Evolutionary conservation across 768 basidiomycete genomes (phyloP).

Genomic region (Russula lepida): DNA sequence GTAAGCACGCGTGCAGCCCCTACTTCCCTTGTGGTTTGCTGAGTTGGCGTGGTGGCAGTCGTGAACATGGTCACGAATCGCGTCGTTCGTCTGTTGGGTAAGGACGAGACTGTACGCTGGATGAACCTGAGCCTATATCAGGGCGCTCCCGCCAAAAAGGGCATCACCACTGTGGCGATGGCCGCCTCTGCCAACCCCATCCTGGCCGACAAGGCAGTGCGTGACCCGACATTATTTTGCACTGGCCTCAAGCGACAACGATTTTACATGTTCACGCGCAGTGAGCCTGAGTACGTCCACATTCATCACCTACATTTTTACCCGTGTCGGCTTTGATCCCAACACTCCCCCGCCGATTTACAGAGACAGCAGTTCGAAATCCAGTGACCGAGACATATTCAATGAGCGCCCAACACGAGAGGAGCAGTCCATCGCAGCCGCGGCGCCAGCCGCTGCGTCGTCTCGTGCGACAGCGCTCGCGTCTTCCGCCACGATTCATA

Average conservation of each 20-base stretch:
- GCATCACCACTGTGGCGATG: slow-evolving; percentile 83
- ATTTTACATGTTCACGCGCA: slow-evolving; percentile 91
- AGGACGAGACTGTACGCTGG: slow-evolving; percentile 90
- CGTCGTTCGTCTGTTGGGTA: slow-evolving; percentile 79
- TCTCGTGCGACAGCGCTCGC: slow-evolving; percentile 64
- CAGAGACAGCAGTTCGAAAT: slow-evolving; percentile 63
- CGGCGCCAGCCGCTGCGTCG: slow-evolving; percentile 40
- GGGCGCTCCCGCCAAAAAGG: slow-evolving; percentile 85
- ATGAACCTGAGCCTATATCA: slow-evolving; percentile 86
- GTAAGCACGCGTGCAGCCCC: slow-evolving; percentile 32
- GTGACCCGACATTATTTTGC: slow-evolving; percentile 89
- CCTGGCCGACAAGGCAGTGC: slow-evolving; percentile 69
- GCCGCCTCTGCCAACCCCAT: slow-evolving; percentile 94
- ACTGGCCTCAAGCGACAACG: slow-evolving; percentile 88
- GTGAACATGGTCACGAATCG: slow-evolving; percentile 94
- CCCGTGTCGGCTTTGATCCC: background rate
- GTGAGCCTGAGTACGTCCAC: slow-evolving; percentile 66
- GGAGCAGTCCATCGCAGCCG: slow-evolving; percentile 79
- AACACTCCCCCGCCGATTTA: background rate
- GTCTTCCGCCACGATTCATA: slow-evolving; percentile 83
- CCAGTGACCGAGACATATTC: slow-evolving; percentile 91
- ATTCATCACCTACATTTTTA: background rate
- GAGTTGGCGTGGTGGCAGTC: slow-evolving; percentile 41
- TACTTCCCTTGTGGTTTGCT: background rate
- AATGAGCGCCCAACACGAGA: slow-evolving; percentile 96